Base-by-base conservation (phyloP, 805 yeast genomes). In the Saturnispora hagleri region DNA sequence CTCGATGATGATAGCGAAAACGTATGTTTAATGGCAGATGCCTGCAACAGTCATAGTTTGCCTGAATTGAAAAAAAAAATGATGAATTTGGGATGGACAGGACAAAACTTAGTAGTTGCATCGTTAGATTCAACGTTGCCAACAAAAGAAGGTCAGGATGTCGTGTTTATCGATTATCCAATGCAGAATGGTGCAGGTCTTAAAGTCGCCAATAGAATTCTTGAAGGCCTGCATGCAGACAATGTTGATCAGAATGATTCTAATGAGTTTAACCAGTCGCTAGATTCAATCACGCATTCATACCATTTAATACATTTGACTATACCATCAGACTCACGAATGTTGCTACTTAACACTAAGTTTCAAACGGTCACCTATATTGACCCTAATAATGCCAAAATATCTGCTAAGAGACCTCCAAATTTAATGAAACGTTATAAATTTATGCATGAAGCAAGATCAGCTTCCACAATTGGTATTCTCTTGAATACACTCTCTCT, bases 391-490 rank as follows among this genome's bases (percentile, higher is more conserved):
- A 48, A 64, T 1, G 51, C 63, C 13, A 53, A 64, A 0, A 51
- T 73, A 1, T 59, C 66, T 0, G 68, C 69, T 40, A 90, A 89
- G 0, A 90, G 95, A 1, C 80, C 74, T 59, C 89, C 95, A 0
- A 83, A 89, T 10, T 69, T 93, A 51, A 84, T 83, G 84, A 83
- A 84, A 58, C 75, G 99, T 35, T 93, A 93, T 63, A 75, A 85
- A 55, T 82, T 76, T 60, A 89, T 93, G 88, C 91, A 86, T 62
- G 73, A 84, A 62, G 96, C 97, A 0, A 76, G 97, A 59, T 77
- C 91, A 1, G 95, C 98, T 0, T 90, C 93, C 2, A 91, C 98
- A 1, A 76, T 93, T 34, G 99, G 99, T 2, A 79, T 93, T 27
- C 72, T 93, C 34, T 90, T 93, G 40, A 95, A 93, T 63, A 91